phyloP scores from a whole-genome alignment of 352 stramenopile genomes.

The Saprolegnia parasitica region DNA sequence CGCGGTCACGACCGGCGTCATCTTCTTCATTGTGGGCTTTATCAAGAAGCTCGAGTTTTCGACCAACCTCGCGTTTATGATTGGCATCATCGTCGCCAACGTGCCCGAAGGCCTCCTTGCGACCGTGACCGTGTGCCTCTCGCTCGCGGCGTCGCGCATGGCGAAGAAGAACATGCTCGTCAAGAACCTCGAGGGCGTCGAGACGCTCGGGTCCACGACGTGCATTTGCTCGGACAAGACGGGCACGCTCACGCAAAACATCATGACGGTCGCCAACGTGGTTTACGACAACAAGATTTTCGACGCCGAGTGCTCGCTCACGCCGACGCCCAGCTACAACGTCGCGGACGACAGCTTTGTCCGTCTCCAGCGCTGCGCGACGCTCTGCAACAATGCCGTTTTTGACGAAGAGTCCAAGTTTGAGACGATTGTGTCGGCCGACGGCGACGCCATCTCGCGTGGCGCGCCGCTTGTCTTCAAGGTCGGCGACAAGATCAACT shows the following conservation, averaged over 20 bases:
- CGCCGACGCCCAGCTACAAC: slow-evolving; percentile 52
- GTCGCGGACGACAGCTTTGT: slow-evolving; percentile 46
- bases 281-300: slow-evolving; percentile 74
- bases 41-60: slow-evolving; percentile 45
- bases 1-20: slow-evolving; percentile 40
- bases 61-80: slow-evolving; percentile 83
- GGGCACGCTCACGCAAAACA: slow-evolving; percentile 83
- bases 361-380: slow-evolving; percentile 56
- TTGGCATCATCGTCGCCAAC: slow-evolving; percentile 95
- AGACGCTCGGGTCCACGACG: slow-evolving; percentile 76
- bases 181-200: slow-evolving; percentile 78
- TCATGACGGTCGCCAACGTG: slow-evolving; percentile 84
- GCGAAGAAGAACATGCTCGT: slow-evolving; percentile 67
- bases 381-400: slow-evolving; percentile 72
- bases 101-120: slow-evolving; percentile 81
- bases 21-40: slow-evolving; percentile 49
- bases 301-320: slow-evolving; percentile 73
- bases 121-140: slow-evolving; percentile 78
- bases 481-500: slow-evolving; percentile 38
- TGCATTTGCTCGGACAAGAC: slow-evolving; percentile 92
- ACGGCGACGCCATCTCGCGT: slow-evolving; percentile 32
- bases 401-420: slow-evolving; percentile 83
- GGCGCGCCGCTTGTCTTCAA: slow-evolving; percentile 30
- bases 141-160: slow-evolving; percentile 70
- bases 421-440: slow-evolving; percentile 43